Percentiles rank a stretch among this genome's conserved stretches.
Evolutionary conservation across 2,329 filamentous ascomycete species (phyloP).

Genomic region (Aspergillus viridinutans): DNA sequence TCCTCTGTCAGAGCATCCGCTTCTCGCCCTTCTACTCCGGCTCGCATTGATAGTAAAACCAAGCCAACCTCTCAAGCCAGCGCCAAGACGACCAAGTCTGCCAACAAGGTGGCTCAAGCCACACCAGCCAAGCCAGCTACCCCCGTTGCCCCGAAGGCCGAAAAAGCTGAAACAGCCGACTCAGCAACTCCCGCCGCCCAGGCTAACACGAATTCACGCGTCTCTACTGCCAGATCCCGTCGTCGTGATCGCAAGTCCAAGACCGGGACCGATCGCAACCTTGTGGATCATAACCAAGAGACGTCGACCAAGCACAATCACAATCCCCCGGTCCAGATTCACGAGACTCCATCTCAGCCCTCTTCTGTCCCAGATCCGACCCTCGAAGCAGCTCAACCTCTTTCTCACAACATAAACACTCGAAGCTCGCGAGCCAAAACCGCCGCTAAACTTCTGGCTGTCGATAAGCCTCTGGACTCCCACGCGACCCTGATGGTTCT

Average conservation of each 20-base stretch:
- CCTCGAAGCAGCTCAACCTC: not conserved
- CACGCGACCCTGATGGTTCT: not conserved
- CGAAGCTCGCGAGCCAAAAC: conserved; percentile 1
- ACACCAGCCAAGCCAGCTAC: not conserved
- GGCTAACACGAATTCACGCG: conserved; percentile 2
- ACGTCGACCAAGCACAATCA: no score
- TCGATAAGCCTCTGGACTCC: conserved; percentile 9
- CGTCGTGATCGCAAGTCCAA: conserved; percentile 11
- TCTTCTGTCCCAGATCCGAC: not conserved
- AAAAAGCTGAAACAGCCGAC: not conserved
- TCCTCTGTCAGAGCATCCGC: not conserved
- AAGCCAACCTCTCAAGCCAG: conserved; percentile 3
- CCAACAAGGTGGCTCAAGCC: not conserved
- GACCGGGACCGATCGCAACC: not conserved
- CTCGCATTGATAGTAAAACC: conserved; percentile 10
- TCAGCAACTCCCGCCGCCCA: conserved; percentile 6
- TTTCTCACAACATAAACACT: not conserved
- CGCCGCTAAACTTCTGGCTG: not conserved
- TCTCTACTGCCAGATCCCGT: conserved; percentile 7
- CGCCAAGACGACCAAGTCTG: conserved; percentile 4
- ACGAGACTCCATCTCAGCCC: not conserved
- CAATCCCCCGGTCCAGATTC: not conserved
- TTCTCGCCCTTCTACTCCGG: conserved; percentile 9
- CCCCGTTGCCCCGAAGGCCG: not conserved
- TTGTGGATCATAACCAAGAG: no score